Percentiles rank a stretch among this genome's conserved stretches.
These are phyloP conservation scores for Blastobotrys illinoisensis DNA, from an alignment of 1,139 yeast species.

Conservation along the genomic window DNA sequence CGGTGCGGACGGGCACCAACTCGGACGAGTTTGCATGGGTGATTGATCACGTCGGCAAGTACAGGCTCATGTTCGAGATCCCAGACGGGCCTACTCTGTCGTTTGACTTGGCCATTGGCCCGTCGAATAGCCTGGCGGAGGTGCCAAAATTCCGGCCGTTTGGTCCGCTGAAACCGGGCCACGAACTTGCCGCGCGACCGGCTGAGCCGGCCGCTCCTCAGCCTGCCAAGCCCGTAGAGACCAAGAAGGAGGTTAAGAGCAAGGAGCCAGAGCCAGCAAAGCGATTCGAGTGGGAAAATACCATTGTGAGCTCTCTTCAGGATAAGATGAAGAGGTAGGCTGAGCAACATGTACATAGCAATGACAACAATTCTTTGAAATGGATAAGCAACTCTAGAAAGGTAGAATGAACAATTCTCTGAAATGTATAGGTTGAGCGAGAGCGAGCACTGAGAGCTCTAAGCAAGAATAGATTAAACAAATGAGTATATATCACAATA, in stretches of 20 bases:
- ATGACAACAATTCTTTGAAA: no score
- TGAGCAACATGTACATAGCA: neutral
- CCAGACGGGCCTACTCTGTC: slow-evolving; percentile 2
- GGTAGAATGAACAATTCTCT: no score
- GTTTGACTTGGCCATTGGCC: slow-evolving; percentile 2
- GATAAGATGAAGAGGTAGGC: neutral
- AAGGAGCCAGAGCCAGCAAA: slow-evolving; percentile 9
- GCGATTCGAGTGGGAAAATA: slow-evolving; percentile 29
- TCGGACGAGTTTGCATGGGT: slow-evolving; percentile 3
- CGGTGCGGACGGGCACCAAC: slow-evolving; percentile 3
- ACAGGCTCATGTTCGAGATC: slow-evolving; percentile 7
- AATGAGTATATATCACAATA: no score
- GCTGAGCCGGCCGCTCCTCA: slow-evolving; percentile 5
- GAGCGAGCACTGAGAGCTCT: no score
- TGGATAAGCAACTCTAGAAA: no score
- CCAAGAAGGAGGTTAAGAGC: slow-evolving; percentile 6
- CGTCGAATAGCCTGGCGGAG: slow-evolving; percentile 4
- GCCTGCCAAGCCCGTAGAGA: slow-evolving; percentile 10
- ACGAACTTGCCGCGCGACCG: neutral
- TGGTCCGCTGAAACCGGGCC: slow-evolving; percentile 5
- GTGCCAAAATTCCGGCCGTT: slow-evolving; percentile 9
- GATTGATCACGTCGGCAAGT: slow-evolving; percentile 11
- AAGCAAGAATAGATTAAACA: no score
- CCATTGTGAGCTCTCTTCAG: slow-evolving; percentile 6
- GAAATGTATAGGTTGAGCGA: no score